Percentiles rank a stretch among this genome's conserved stretches.
phyloP scores from a whole-genome alignment of 2,329 filamentous ascomycete species.

The Emmonsiellopsis sp. region DNA sequence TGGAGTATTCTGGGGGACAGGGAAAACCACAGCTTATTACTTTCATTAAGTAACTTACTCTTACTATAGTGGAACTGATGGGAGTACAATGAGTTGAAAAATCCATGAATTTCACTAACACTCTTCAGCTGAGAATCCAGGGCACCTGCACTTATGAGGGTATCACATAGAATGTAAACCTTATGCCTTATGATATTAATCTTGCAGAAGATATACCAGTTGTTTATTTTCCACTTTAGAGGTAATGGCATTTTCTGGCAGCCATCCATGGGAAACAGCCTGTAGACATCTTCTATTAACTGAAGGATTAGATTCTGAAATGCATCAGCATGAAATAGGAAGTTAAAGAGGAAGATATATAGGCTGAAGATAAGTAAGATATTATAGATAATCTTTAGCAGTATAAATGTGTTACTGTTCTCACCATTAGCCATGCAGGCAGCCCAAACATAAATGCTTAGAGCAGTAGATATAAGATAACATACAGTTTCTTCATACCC shows the following conservation, averaged over 20 bases:
- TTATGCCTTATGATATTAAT: no score
- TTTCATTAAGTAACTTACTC: no score
- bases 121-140: conserved; percentile 11
- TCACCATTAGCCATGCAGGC: conserved; percentile 3
- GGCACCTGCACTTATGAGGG: conserved; percentile 10
- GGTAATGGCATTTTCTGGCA: conserved; percentile 16
- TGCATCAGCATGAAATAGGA: conserved; percentile 17
- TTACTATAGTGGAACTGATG: no score
- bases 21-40: no score
- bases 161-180: conserved; percentile 12
- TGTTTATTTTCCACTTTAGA: conserved; percentile 15
- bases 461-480: not conserved
- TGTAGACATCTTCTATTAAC: conserved; percentile 16
- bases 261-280: conserved; percentile 12
- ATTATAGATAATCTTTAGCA: conserved; percentile 30
- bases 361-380: conserved; percentile 28
- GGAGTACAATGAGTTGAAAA: conserved; percentile 15
- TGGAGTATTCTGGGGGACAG: no score
- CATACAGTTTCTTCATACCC: conserved; percentile 16
- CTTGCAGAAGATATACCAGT: conserved; percentile 19
- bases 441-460: no score
- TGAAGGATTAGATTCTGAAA: conserved; percentile 15
- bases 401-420: conserved; percentile 23
- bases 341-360: conserved; percentile 25
- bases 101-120: conserved; percentile 16